These are phyloP conservation scores for Straminergon stramineum DNA, from an alignment of 225 moss, liverwort and hornwort genomes.

Conservation along the genomic window DNA sequence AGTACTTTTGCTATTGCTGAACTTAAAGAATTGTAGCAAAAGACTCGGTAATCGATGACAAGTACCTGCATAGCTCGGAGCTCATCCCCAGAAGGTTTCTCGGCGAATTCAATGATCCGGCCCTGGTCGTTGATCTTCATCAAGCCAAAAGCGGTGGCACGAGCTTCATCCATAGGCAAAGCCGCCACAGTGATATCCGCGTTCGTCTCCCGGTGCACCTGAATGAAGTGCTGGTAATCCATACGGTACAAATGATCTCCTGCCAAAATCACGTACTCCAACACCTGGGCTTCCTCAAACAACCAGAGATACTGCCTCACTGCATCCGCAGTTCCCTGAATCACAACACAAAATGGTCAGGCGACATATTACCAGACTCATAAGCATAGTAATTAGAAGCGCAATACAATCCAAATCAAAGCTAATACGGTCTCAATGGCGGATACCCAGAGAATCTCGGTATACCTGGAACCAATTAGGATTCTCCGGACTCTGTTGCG, in stretches of 20 bases:
- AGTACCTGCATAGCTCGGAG: slow-evolving; percentile 71
- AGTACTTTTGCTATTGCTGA: background rate
- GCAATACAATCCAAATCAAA: background rate
- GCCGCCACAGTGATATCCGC: slow-evolving; percentile 98
- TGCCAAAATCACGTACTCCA: slow-evolving; percentile 88
- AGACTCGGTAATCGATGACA: background rate
- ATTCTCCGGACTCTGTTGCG: slow-evolving; percentile 99
- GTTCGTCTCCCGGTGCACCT: slow-evolving; percentile 74
- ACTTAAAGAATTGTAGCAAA: background rate
- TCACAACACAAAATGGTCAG: background rate
- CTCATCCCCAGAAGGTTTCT: slow-evolving; percentile 78
- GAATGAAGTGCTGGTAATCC: slow-evolving; percentile 93
- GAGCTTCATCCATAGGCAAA: slow-evolving; percentile 86
- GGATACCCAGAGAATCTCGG: background rate
- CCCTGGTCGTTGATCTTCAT: slow-evolving; percentile 88
- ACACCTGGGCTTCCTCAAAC: slow-evolving; percentile 88
- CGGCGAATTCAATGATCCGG: slow-evolving; percentile 76
- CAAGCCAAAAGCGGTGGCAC: slow-evolving; percentile 85
- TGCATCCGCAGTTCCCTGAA: slow-evolving; percentile 90
- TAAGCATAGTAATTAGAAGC: background rate
- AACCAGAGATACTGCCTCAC: slow-evolving; percentile 97
- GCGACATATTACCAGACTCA: background rate
- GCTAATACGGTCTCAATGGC: background rate
- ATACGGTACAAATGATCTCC: slow-evolving; percentile 97
- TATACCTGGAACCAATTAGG: slow-evolving; percentile 93